Conservation (phyloP, 805 yeast genomes). For the Scheffersomyces coipomensis region DNA sequence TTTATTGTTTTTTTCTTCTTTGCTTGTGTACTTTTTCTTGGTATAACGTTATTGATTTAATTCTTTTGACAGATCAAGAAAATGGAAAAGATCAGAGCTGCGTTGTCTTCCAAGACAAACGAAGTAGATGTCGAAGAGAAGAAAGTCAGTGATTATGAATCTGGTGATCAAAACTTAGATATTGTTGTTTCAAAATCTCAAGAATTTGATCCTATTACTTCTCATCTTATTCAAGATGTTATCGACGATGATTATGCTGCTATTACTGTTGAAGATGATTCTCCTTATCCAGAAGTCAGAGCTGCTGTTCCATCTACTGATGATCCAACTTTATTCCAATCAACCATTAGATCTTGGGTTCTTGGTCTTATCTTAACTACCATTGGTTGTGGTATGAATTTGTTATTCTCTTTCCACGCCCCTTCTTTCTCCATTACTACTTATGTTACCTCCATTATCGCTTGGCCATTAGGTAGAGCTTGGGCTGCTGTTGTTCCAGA, state of each 20-base stretch:
- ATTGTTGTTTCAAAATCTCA: constrained; percentile 21
- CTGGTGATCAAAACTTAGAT: constrained; percentile 8
- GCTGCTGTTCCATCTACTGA: constrained; percentile 56
- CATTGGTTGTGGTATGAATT: constrained; percentile 58
- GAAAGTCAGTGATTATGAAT: constrained; percentile 8
- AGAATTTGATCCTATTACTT: constrained; percentile 33
- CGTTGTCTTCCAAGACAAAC: constrained; percentile 1
- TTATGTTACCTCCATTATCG: constrained; percentile 56
- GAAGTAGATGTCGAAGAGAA: neutral
- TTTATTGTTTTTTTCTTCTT: no score
- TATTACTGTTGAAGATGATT: constrained; percentile 35
- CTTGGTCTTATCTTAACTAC: constrained; percentile 50
- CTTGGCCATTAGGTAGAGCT: constrained; percentile 57
- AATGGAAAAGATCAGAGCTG: constrained; percentile 9
- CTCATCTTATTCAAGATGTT: constrained; percentile 19
- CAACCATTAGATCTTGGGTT: constrained; percentile 56
- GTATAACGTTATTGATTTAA: no score
- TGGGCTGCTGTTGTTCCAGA: constrained; percentile 42
- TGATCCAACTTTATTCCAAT: constrained; percentile 47
- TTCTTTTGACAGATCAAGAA: no score
- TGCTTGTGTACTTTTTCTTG: no score
- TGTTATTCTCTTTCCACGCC: constrained; percentile 55
- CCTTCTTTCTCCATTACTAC: constrained; percentile 53
- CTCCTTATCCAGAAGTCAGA: constrained; percentile 67
- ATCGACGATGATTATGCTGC: constrained; percentile 39